Conservation (phyloP, 2,329 filamentous ascomycete genomes). For the Plectosphaerella sp. region DNA sequence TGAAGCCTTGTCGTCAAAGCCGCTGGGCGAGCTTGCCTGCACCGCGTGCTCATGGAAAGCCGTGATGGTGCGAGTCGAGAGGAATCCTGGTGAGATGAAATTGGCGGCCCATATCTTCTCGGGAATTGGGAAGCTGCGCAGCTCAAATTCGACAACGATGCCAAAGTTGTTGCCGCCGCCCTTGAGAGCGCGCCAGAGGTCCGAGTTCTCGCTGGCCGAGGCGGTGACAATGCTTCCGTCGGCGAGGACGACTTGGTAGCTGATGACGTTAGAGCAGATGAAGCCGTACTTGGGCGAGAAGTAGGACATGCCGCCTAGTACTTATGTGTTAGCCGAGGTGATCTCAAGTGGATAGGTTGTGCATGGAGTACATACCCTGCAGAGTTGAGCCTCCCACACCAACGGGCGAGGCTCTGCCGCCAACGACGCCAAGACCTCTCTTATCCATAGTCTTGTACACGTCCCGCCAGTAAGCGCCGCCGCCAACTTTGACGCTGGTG, state of each 20-base stretch:
- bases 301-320: slow-evolving; percentile 11
- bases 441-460: not conserved
- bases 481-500: slow-evolving; percentile 13
- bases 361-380: not conserved
- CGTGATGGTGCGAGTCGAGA: not conserved
- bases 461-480: not conserved
- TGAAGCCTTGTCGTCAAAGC: not conserved
- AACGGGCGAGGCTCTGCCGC: slow-evolving; percentile 11
- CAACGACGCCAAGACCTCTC: not conserved
- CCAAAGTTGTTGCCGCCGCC: slow-evolving; percentile 42
- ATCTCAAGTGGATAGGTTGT: not conserved
- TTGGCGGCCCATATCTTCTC: not conserved
- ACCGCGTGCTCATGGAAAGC: not conserved
- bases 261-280: slow-evolving; percentile 2
- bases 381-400: slow-evolving; percentile 23
- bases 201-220: slow-evolving; percentile 23
- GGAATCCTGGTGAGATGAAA: not conserved
- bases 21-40: not conserved
- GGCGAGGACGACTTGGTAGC: slow-evolving; percentile 26
- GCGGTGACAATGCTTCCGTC: slow-evolving; percentile 32
- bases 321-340: not conserved
- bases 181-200: slow-evolving; percentile 38
- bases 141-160: slow-evolving; percentile 18
- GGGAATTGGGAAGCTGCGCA: not conserved
- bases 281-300: slow-evolving; percentile 5